These are phyloP conservation scores for Phytophthora niederhauseri DNA, from an alignment of 352 stramenopile species.

Conservation along the genomic window DNA sequence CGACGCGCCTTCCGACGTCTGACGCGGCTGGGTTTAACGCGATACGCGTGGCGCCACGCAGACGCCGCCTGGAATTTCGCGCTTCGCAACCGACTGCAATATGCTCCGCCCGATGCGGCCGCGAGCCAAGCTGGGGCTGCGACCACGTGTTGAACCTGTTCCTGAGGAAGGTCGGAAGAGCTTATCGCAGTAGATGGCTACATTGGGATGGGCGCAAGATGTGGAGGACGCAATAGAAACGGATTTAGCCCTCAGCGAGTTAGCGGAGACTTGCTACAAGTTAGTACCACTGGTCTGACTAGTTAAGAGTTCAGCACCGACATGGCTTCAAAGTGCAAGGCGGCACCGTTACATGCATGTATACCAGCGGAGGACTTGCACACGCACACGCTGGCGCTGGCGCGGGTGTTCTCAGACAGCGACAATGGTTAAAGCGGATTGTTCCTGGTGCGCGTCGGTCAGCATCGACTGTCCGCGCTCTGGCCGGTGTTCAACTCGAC, in stretches of 20 bases:
- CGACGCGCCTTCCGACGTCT: not conserved
- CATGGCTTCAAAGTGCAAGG: not conserved
- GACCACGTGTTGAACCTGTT: slow-evolving; percentile 32
- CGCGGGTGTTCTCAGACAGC: not conserved
- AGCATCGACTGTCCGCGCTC: not conserved
- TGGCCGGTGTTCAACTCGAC: slow-evolving; percentile 1
- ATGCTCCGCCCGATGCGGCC: not conserved
- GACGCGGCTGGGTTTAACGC: slow-evolving; percentile 14
- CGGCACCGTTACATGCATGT: not conserved
- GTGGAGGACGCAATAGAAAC: slow-evolving; percentile 15
- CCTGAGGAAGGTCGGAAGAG: slow-evolving; percentile 15
- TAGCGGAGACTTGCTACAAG: slow-evolving; percentile 3
- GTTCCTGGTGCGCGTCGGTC: not conserved
- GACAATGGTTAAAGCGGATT: slow-evolving; percentile 2
- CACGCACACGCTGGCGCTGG: not conserved
- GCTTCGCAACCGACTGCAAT: not conserved
- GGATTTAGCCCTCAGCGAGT: not conserved
- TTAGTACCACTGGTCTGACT: slow-evolving; percentile 11
- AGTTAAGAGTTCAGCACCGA: slow-evolving; percentile 6
- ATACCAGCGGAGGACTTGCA: not conserved
- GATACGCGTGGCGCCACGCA: slow-evolving; percentile 4
- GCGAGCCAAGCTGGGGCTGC: slow-evolving; percentile 17
- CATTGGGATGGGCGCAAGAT: slow-evolving; percentile 10
- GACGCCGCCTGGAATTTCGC: not conserved
- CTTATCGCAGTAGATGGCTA: slow-evolving; percentile 33